Percentiles rank a stretch among this genome's conserved stretches.
Evolutionary conservation across 2,329 filamentous ascomycete genomes (phyloP).

Genomic region (Aureobasidium sp.): DNA sequence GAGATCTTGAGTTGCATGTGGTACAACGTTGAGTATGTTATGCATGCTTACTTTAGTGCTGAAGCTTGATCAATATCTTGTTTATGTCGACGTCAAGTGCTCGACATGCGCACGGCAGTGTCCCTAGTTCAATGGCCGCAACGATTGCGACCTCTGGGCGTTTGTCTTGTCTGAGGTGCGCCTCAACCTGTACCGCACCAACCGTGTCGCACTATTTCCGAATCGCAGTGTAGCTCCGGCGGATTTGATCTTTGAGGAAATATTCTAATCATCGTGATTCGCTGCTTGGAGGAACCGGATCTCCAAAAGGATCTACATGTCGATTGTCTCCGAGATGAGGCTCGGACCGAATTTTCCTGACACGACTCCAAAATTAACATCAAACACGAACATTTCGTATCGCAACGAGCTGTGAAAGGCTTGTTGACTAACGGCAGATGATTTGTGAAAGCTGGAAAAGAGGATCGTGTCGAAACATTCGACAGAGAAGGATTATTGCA

Average conservation of each 20-base stretch:
- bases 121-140: neutral
- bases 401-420: neutral
- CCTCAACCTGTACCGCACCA: neutral
- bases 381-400: slow-evolving; percentile 12
- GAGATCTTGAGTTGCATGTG: neutral
- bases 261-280: neutral
- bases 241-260: neutral
- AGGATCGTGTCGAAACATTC: neutral
- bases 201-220: neutral
- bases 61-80: slow-evolving; percentile 8
- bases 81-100: neutral
- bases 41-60: neutral
- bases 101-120: neutral
- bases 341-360: slow-evolving; percentile 8
- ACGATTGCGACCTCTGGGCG: neutral
- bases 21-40: neutral
- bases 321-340: slow-evolving; percentile 6
- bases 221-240: neutral
- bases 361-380: slow-evolving; percentile 10
- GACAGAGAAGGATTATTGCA: neutral
- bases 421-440: neutral
- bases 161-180: neutral
- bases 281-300: neutral
- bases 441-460: neutral
- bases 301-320: neutral